Evolutionary conservation across 768 basidiomycete genomes (phyloP).

Genomic region (Leccinum longicurvipes): DNA sequence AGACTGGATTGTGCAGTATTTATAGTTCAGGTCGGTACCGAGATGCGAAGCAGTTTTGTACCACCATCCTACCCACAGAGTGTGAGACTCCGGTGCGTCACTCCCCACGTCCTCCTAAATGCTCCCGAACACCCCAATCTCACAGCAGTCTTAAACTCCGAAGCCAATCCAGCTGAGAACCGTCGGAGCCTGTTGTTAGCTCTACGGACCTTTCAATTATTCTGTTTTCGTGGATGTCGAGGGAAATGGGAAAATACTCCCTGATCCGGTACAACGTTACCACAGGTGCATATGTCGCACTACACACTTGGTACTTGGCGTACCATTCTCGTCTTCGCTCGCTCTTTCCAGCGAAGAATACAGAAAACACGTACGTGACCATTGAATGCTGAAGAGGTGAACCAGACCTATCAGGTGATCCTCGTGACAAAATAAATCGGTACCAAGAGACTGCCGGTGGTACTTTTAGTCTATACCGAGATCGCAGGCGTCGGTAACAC

Average conservation of each 20-base stretch:
- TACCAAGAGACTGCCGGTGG: too few species aligned
- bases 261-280: constrained; percentile 55
- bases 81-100: background rate
- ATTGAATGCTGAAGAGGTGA: constrained; percentile 54
- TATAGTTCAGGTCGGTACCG: background rate
- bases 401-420: constrained; percentile 54
- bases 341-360: constrained; percentile 58
- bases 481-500: constrained; percentile 59
- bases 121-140: background rate
- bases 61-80: background rate
- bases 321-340: constrained; percentile 58
- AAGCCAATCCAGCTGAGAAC: background rate
- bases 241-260: background rate
- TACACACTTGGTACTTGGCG: constrained; percentile 43
- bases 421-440: constrained; percentile 51
- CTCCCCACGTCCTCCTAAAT: background rate
- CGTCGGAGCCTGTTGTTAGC: background rate
- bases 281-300: constrained; percentile 59
- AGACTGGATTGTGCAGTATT: background rate
- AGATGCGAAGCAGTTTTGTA: background rate
- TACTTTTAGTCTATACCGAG: too few species aligned
- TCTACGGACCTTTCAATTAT: background rate
- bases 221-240: constrained; percentile 1
- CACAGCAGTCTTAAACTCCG: background rate
- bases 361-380: constrained; percentile 46